Evolutionary conservation across 1,139 yeast species (phyloP).

Genomic region (Candida albicans): DNA sequence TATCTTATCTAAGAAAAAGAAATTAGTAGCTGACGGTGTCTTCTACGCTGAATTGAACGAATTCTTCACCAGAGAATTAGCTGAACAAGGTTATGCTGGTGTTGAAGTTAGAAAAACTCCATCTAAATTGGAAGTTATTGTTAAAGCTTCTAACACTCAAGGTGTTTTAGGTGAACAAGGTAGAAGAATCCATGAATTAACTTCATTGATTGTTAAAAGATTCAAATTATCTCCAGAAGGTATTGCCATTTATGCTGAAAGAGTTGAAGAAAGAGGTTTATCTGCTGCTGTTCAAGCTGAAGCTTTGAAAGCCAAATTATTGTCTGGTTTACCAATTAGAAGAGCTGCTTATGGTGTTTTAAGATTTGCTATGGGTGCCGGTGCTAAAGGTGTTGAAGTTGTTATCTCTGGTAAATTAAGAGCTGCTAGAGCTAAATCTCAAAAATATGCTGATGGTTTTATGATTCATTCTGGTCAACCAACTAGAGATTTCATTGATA

Average conservation of each 20-base stretch:
- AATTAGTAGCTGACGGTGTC: conserved; percentile 99
- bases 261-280: conserved; percentile 99
- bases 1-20: conserved; percentile 81
- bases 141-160: conserved; percentile 99
- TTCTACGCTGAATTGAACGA: conserved; percentile 99
- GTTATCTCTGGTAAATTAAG: conserved; percentile 99
- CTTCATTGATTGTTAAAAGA: conserved; percentile 97
- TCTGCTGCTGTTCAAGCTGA: conserved; percentile 99
- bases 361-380: conserved; percentile 99
- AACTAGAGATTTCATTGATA: conserved; percentile 96
- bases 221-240: conserved; percentile 95
- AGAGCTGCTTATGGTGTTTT: conserved; percentile 99
- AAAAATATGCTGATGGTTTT: conserved; percentile 99
- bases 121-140: conserved; percentile 95
- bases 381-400: conserved; percentile 99
- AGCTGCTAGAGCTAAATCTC: conserved; percentile 99
- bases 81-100: conserved; percentile 99
- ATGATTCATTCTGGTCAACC: conserved; percentile 99
- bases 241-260: conserved; percentile 95
- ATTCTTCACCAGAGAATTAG: conserved; percentile 99
- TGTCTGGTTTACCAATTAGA: conserved; percentile 99
- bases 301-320: conserved; percentile 96
- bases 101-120: conserved; percentile 99
- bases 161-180: conserved; percentile 99
- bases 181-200: conserved; percentile 99